These are phyloP conservation scores for Cyclotella kingstonii DNA, from an alignment of 108 stramenopile species.

Conservation along the genomic window DNA sequence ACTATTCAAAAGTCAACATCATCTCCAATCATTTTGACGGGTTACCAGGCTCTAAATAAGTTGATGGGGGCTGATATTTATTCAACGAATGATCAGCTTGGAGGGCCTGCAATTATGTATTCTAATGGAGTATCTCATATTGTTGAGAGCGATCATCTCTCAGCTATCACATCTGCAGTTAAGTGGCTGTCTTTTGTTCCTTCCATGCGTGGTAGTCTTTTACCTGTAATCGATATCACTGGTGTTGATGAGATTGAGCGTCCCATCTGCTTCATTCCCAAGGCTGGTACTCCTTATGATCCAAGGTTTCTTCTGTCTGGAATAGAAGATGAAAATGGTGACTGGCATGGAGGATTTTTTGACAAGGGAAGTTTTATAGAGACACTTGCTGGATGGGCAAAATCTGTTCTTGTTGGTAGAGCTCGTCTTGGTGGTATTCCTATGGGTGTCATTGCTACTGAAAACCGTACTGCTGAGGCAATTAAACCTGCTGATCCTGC, in stretches of 20 bases:
- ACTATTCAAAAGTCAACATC: constrained; percentile 94
- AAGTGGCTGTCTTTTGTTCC: constrained; percentile 98
- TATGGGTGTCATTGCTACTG: constrained; percentile 96
- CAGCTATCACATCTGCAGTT: constrained; percentile 82
- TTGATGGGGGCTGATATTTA: constrained; percentile 99
- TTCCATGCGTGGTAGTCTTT: constrained; percentile 62
- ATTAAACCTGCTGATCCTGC: constrained; percentile 98
- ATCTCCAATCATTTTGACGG: constrained; percentile 98
- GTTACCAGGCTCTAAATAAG: constrained; percentile 98
- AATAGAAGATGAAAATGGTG: constrained; percentile 67
- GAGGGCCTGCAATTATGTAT: constrained; percentile 97
- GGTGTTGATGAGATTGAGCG: constrained; percentile 94
- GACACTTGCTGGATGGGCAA: constrained; percentile 97
- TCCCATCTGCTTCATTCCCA: constrained; percentile 74
- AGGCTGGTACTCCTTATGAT: constrained; percentile 88
- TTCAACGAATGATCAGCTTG: constrained; percentile 98
- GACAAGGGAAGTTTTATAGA: constrained; percentile 96
- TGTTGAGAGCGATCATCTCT: constrained; percentile 88
- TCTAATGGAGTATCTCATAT: constrained; percentile 97
- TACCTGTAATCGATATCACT: constrained; percentile 86
- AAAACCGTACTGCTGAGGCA: constrained; percentile 93
- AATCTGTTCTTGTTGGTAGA: constrained; percentile 95
- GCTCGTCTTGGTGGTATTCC: constrained; percentile 98
- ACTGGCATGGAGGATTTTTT: constrained; percentile 95
- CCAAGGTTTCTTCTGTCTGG: constrained; percentile 89